These are phyloP conservation scores for Borealophlyctis nickersoniae DNA, from an alignment of 192 early-diverging fungal genomes.

Conservation along the genomic window DNA sequence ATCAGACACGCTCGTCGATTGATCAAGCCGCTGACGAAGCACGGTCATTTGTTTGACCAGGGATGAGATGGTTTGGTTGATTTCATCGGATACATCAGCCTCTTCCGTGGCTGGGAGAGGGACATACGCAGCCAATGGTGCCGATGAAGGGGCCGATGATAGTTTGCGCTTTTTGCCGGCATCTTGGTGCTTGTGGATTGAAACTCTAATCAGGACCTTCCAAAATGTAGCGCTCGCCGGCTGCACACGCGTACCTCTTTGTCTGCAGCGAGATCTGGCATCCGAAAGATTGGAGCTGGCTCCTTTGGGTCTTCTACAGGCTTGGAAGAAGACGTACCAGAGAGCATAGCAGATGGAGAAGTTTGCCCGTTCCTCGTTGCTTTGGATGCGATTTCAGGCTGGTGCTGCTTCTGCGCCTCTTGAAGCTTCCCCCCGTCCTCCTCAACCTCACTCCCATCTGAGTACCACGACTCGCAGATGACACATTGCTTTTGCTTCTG, in stretches of 20 bases:
- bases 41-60: slow-evolving; percentile 10
- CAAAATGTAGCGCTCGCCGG: not conserved
- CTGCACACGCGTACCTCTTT: not conserved
- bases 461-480: slow-evolving; percentile 15
- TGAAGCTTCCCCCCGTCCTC: not conserved
- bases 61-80: slow-evolving; percentile 3
- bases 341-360: not conserved
- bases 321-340: not conserved
- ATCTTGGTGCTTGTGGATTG: not conserved
- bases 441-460: not conserved
- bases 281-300: not conserved
- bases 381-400: no score
- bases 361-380: not conserved
- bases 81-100: not conserved
- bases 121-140: not conserved
- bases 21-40: slow-evolving; percentile 4
- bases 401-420: no score
- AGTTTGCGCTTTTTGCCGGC: not conserved
- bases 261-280: not conserved
- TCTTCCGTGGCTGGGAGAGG: not conserved
- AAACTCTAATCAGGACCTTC: no score
- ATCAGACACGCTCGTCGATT: not conserved
- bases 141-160: not conserved
- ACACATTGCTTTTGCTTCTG: slow-evolving; percentile 31
- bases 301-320: not conserved